Evolutionary conservation across 116 monocot genomes (phyloP), one percentile per base, ranked within the genome.

Genomic region (Trichopus zeylanicus): DNA sequence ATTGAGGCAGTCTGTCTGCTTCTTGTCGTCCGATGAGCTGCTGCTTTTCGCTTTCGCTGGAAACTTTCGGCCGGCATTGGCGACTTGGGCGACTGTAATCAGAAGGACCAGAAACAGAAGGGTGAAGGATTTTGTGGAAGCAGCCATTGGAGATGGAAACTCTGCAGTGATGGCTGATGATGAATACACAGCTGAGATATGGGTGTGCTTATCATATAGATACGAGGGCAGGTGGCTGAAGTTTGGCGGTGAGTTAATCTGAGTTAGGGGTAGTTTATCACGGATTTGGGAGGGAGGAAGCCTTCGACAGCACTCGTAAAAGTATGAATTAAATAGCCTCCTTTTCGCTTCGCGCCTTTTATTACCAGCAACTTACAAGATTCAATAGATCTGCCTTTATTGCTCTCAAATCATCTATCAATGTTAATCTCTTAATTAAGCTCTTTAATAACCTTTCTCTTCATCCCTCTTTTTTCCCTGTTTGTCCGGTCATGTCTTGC

Each of bases 21-120:
- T 58, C 37, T 58, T 58, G 24, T 58, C 34, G 18, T n/a, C n/a
- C n/a, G n/a, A n/a, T n/a, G n/a, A n/a, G n/a, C n/a, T n/a, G n/a
- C n/a, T n/a, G n/a, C n/a, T n/a, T n/a, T n/a, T 27, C 6, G 58
- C 31, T 18, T 5, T 32, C 32, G 56, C 56, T 56, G 61, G 61
- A 61, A 42, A 29, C 46, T 29, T 46, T 30, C 59, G 59, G 7
- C 47, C 61, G 29, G 46, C 48, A 7, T 29, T 15, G n/a, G n/a
- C n/a, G n/a, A n/a, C n/a, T n/a, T n/a, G n/a, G n/a, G n/a, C n/a
- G n/a, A 18, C 4, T 13, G 8, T 18, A 5, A 22, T 22, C 1
- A 49, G 4, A n/a, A 52, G 23, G n/a, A n/a, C n/a, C 5, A 49
- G 10, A 10, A n/a, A n/a, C n/a, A n/a, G 10, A 5, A 52, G 24